phyloP scores from a whole-genome alignment of 2,329 filamentous ascomycete genomes.

The Fusarium buharicum region DNA sequence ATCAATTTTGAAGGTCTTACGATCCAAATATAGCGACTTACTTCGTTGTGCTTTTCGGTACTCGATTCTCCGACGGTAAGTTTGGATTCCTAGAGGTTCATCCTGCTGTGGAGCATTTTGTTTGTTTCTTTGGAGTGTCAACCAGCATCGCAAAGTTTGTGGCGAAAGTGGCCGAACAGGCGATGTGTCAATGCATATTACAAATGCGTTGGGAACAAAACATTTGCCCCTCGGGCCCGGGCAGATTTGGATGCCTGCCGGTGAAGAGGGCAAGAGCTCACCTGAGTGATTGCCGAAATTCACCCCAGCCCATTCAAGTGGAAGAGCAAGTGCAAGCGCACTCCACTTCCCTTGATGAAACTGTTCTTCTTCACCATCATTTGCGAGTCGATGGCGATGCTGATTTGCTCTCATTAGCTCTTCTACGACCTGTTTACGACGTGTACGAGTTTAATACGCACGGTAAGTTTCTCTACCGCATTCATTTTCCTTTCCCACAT shows the following conservation, averaged over 20 bases:
- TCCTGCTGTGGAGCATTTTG: background rate
- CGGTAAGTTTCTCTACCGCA: slow-evolving; percentile 34
- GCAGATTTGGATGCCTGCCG: background rate
- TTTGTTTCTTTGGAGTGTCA: background rate
- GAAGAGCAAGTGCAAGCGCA: background rate
- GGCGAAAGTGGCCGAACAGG: background rate
- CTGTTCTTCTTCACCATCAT: background rate
- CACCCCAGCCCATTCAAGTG: background rate
- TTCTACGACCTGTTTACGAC: slow-evolving; percentile 46
- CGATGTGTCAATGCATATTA: background rate
- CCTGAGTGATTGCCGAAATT: slow-evolving; percentile 11
- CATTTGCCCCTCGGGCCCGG: background rate
- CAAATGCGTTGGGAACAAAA: background rate
- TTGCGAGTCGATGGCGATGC: slow-evolving; percentile 13
- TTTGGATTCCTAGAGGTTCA: background rate
- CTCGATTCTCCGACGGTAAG: slow-evolving; percentile 41
- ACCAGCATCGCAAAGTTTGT: background rate
- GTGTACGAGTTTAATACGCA: slow-evolving; percentile 45
- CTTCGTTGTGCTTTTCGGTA: slow-evolving; percentile 43
- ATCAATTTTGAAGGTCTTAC: slow-evolving; percentile 35
- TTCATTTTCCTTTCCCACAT: background rate
- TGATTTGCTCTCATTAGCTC: slow-evolving; percentile 35
- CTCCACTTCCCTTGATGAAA: background rate
- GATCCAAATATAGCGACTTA: slow-evolving; percentile 44
- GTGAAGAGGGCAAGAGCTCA: slow-evolving; percentile 11